A percentile compares a stretch with the other conserved stretches of the same genome.
Conservation (phyloP, 2,329 filamentous ascomycete genomes). For the Fusarium sp. region DNA sequence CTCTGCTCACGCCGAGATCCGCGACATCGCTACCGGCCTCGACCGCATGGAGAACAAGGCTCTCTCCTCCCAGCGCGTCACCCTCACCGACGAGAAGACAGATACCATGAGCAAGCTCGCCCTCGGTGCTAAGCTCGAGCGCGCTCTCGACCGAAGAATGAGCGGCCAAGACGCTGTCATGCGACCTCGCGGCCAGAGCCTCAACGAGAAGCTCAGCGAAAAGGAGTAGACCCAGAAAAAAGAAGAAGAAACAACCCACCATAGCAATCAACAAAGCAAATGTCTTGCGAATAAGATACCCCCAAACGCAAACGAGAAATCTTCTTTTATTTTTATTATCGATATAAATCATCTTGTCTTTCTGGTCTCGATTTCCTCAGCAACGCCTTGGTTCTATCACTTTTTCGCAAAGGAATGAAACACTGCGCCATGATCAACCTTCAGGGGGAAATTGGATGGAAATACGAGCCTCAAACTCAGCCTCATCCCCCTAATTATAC, state of each 20-base stretch:
- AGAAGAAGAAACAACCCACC: slow-evolving; percentile 2
- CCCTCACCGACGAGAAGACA: slow-evolving; percentile 80
- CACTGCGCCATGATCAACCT: background rate
- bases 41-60: slow-evolving; percentile 92
- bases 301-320: slow-evolving; percentile 15
- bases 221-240: slow-evolving; percentile 11
- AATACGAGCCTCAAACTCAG: slow-evolving; percentile 8
- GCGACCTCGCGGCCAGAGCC: slow-evolving; percentile 61
- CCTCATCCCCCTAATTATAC: slow-evolving; percentile 11
- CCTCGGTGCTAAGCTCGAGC: slow-evolving; percentile 88
- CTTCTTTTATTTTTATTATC: background rate
- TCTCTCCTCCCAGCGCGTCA: slow-evolving; percentile 77
- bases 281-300: slow-evolving; percentile 31
- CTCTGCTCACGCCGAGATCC: slow-evolving; percentile 66
- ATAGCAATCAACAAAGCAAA: slow-evolving; percentile 17
- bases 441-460: slow-evolving; percentile 3
- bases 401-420: slow-evolving; percentile 8
- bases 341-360: slow-evolving; percentile 13
- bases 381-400: background rate
- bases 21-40: slow-evolving; percentile 79
- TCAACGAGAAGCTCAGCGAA: slow-evolving; percentile 49
- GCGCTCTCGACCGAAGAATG: slow-evolving; percentile 87
- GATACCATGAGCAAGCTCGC: slow-evolving; percentile 87
- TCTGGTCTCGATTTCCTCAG: slow-evolving; percentile 1
- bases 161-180: slow-evolving; percentile 88